Conservation (phyloP, 2,329 filamentous ascomycete genomes). For the Neonectria magnoliae region DNA sequence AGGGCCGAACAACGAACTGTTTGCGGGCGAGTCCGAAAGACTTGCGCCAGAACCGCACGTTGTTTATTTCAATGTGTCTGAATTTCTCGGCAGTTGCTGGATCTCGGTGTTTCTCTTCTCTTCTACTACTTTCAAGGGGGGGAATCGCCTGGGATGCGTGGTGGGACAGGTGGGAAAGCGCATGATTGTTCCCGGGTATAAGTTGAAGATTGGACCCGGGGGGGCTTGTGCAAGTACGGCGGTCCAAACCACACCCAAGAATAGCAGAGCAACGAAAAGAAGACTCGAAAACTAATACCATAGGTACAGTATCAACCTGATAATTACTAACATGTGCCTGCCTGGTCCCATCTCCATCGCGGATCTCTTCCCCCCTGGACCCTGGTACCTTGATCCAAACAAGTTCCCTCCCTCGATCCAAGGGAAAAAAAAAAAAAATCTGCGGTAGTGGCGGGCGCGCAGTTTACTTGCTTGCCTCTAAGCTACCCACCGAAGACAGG, state of each 20-base stretch:
- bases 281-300: background rate
- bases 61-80: background rate
- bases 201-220: background rate
- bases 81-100: background rate
- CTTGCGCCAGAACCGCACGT: background rate
- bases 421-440: conserved; percentile 18
- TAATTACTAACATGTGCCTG: conserved; percentile 24
- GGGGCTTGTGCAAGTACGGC: background rate
- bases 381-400: background rate
- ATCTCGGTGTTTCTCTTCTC: background rate
- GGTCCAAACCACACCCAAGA: background rate
- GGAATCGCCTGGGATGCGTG: background rate
- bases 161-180: background rate
- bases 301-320: background rate
- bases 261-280: background rate
- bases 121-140: background rate
- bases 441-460: conserved; percentile 10
- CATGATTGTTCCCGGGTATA: background rate
- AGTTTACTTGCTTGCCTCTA: background rate
- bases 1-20: conserved; percentile 18
- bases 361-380: background rate
- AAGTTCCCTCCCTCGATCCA: conserved; percentile 1
- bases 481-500: background rate
- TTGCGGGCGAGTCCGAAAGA: conserved; percentile 2
- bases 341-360: background rate